Evolutionary conservation across 768 basidiomycete species (phyloP), one percentile per base, ranked within the genome.

Genomic region (Phlegmacium glaucopus): DNA sequence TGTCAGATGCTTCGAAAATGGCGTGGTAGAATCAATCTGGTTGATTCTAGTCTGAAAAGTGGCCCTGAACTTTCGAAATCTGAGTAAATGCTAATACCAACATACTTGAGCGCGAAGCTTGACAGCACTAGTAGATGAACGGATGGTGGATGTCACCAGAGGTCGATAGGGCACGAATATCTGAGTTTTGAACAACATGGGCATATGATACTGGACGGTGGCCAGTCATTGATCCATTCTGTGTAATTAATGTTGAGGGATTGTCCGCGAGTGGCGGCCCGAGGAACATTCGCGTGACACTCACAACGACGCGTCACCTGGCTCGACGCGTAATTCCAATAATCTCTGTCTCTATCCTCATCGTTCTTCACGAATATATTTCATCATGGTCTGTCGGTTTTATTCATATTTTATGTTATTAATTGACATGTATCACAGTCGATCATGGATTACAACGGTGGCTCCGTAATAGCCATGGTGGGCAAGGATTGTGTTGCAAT

Each of bases 401-500:
- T 9, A 11, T 22, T 17, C 11, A 16, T 13, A 35, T 25, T 35
- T 12, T 27, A n/a, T 0, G 6, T 29, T 29, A 9, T 34, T 6
- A 32, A 22, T 53, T 67, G 29, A 67, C 35, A 7, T 25, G 3
- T 43, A 9, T 30, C n/a, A 25, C 52, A 93, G 90, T 93, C 90
- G 62, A 83, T 88, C 58, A 88, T 95, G 89, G 79, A 91, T 69
- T 76, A 85, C 53, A 97, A 96, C 77, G 94, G 94, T 74, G 96
- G 96, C 72, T 96, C 94, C 72, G 91, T 95, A 60, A 79, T 99
- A 69, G 96, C 96, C 75, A 99, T 99, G 96, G 87, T 88, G 50
- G 96, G 96, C 53, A 97, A 98, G 72, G 88, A 93, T 58, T 99
- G 96, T 67, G 96, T 99, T 42, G 96, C 96, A 44, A 98, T 98